phyloP scores from a whole-genome alignment of 768 basidiomycete species.

The Tulasnella calospora region DNA sequence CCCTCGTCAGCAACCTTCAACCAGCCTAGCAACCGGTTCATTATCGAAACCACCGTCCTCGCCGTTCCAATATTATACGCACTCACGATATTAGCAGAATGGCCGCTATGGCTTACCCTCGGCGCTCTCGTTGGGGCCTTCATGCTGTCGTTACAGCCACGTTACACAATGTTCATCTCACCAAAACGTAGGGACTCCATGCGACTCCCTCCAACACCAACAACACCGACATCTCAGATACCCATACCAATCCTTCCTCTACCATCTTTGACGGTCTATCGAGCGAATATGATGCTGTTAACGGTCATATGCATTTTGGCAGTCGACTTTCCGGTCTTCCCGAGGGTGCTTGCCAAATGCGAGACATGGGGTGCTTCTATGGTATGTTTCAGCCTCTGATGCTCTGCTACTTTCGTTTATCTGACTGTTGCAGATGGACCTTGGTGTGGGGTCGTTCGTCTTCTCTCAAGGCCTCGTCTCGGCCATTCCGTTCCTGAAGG shows the following conservation, averaged over 20 bases:
- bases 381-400: slow-evolving; percentile 44
- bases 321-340: slow-evolving; percentile 92
- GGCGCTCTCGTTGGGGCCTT: not conserved
- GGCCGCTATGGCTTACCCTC: not conserved
- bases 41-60: not conserved
- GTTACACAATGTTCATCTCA: not conserved
- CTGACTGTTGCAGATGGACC: slow-evolving; percentile 71
- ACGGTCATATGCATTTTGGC: slow-evolving; percentile 88
- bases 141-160: slow-evolving; percentile 1
- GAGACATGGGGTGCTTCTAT: slow-evolving; percentile 93
- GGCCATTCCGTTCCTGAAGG: slow-evolving; percentile 71
- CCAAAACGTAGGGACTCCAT: slow-evolving; percentile 2
- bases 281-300: slow-evolving; percentile 93
- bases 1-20: not conserved
- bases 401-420: not conserved
- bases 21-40: slow-evolving; percentile 1
- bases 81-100: not conserved
- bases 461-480: slow-evolving; percentile 93
- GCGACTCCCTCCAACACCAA: slow-evolving; percentile 4
- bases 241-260: slow-evolving; percentile 40
- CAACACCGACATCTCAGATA: not conserved
- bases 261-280: slow-evolving; percentile 77
- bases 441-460: slow-evolving; percentile 95
- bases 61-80: not conserved
- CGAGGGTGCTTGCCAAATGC: slow-evolving; percentile 81